phyloP scores from a whole-genome alignment of 148 eudicot genomes.

The Drosera capensis region DNA sequence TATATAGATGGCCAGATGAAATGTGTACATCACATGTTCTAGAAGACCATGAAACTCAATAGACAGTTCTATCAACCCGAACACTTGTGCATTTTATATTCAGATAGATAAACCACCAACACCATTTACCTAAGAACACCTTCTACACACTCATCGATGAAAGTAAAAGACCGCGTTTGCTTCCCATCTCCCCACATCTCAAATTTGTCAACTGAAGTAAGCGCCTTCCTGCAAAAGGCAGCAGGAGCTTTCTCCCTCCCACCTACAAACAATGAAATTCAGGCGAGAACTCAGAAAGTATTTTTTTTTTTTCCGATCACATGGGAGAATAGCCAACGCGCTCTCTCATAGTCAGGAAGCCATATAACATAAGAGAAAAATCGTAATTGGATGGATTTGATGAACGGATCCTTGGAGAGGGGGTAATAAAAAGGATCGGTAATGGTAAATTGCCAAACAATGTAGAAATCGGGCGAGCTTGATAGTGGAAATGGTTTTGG shows the following conservation, averaged over 20 bases:
- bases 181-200: constrained; percentile 56
- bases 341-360: too few relatives aligned
- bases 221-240: constrained; percentile 40
- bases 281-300: neutral
- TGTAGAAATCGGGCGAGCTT: too few relatives aligned
- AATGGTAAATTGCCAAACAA: too few relatives aligned
- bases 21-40: neutral
- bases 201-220: constrained; percentile 38
- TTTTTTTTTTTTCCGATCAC: neutral
- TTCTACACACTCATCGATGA: constrained; percentile 51
- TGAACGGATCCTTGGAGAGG: too few relatives aligned
- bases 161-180: constrained; percentile 45
- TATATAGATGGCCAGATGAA: constrained; percentile 3
- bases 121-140: constrained; percentile 35
- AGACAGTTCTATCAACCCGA: neutral
- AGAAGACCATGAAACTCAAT: neutral
- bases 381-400: too few relatives aligned
- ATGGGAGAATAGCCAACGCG: neutral
- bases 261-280: constrained; percentile 11
- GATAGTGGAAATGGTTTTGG: too few relatives aligned
- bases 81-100: neutral
- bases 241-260: constrained; percentile 54
- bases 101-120: neutral
- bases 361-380: too few relatives aligned
- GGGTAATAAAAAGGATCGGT: too few relatives aligned